A percentile compares a stretch with the other conserved stretches of the same genome.
Conservation (phyloP, 352 stramenopile genomes). For the Phytophthora megakarya region DNA sequence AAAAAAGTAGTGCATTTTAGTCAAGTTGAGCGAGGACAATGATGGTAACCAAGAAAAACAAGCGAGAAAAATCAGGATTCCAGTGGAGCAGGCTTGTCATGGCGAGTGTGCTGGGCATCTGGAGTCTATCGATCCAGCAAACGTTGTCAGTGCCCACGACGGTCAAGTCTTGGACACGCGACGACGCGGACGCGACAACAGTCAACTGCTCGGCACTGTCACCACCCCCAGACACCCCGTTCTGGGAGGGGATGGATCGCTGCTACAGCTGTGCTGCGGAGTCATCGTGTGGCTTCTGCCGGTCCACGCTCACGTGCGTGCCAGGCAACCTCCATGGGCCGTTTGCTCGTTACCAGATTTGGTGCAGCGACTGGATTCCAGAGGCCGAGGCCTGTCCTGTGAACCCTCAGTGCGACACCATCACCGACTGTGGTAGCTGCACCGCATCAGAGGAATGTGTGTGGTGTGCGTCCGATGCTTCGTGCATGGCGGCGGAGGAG, state of each 20-base stretch:
- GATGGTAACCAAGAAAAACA: constrained; percentile 23
- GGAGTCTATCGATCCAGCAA: constrained; percentile 15
- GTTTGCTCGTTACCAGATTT: constrained; percentile 37
- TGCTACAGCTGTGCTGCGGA: constrained; percentile 75
- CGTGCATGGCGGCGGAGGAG: constrained; percentile 88
- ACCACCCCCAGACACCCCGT: constrained; percentile 49
- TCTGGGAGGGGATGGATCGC: constrained; percentile 67
- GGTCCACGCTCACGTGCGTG: constrained; percentile 90
- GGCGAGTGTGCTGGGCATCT: constrained; percentile 25
- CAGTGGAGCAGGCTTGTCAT: constrained; percentile 18
- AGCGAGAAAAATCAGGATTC: constrained; percentile 15
- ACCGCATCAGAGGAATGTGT: constrained; percentile 69
- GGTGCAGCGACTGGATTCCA: constrained; percentile 69
- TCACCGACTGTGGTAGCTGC: constrained; percentile 70
- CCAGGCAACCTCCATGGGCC: constrained; percentile 64
- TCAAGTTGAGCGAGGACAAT: constrained; percentile 13
- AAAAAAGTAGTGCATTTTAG: constrained; percentile 28
- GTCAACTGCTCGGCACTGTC: constrained; percentile 64
- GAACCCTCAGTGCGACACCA: constrained; percentile 58
- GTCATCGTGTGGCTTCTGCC: constrained; percentile 87
- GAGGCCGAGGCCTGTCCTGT: constrained; percentile 67
- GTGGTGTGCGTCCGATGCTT: constrained; percentile 89
- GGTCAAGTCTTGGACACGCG: constrained; percentile 35
- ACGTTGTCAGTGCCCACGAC: constrained; percentile 25
- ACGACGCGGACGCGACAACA: constrained; percentile 18